Percentiles rank a stretch among this genome's conserved stretches.
phyloP scores from a whole-genome alignment of 106 monocot genomes.

The Chionographis japonica region DNA sequence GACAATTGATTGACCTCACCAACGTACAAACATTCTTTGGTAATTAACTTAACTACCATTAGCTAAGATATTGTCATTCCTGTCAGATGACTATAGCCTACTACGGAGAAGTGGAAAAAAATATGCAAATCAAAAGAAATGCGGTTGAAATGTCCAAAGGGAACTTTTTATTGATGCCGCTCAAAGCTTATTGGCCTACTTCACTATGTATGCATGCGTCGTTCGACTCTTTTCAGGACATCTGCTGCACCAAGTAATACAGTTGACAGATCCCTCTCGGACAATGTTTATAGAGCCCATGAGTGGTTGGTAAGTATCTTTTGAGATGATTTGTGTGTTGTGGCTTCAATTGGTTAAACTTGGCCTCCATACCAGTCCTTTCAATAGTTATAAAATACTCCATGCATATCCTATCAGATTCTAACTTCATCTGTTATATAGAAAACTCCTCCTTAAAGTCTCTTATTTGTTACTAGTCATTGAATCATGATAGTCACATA shows the following conservation, averaged over 20 bases:
- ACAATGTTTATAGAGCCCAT: conserved; percentile 63
- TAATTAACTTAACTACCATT: conserved; percentile 1
- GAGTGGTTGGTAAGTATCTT: conserved; percentile 48
- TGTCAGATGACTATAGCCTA: background rate
- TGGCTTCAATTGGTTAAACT: too few relatives aligned
- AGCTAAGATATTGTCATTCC: background rate
- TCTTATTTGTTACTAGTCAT: too few relatives aligned
- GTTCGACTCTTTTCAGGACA: conserved; percentile 27
- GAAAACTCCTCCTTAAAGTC: too few relatives aligned
- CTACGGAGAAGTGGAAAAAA: background rate
- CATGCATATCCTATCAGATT: too few relatives aligned
- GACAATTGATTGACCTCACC: conserved; percentile 25
- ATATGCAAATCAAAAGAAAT: background rate
- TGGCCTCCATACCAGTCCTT: too few relatives aligned
- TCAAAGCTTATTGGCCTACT: background rate
- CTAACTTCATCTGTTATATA: too few relatives aligned
- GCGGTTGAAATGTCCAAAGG: too few relatives aligned
- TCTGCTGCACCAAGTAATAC: conserved; percentile 33
- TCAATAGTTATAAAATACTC: too few relatives aligned
- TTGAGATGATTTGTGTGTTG: background rate
- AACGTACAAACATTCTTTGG: conserved; percentile 27
- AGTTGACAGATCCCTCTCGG: conserved; percentile 33
- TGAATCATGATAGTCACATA: too few relatives aligned
- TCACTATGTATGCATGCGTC: background rate
- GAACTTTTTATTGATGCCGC: too few relatives aligned